Evolutionary conservation across 441 rosid species (phyloP).

Genomic region (Geranium incanum): DNA sequence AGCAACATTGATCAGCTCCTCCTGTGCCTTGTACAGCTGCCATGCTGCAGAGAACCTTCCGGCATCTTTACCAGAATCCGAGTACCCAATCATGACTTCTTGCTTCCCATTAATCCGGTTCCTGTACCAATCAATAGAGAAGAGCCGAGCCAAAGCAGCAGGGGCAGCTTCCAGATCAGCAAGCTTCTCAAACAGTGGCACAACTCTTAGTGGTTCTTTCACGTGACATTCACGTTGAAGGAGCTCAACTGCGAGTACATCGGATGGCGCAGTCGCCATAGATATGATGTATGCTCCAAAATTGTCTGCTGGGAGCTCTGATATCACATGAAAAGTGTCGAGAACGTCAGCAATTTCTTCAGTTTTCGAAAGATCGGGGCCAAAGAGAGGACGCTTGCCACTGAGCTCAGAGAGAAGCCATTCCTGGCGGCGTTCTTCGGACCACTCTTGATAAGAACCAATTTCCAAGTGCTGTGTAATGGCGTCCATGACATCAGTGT

Average conservation of each 20-base stretch:
- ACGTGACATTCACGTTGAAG: constrained; percentile 81
- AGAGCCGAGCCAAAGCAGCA: too few species aligned
- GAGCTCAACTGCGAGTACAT: constrained; percentile 35
- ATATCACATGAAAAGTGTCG: constrained; percentile 71
- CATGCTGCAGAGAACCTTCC: constrained; percentile 92
- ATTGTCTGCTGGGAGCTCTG: constrained; percentile 34
- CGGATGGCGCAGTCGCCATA: constrained; percentile 92
- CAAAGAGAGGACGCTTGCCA: constrained; percentile 75
- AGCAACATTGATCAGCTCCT: constrained; percentile 38
- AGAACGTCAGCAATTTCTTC: constrained; percentile 89
- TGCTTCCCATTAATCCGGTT: constrained; percentile 81
- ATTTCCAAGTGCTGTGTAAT: constrained; percentile 73
- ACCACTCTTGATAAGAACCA: constrained; percentile 85
- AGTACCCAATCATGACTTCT: constrained; percentile 97
- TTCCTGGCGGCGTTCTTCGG: constrained; percentile 73
- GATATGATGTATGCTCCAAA: constrained; percentile 81
- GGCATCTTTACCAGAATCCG: constrained; percentile 90
- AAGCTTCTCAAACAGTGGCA: constrained; percentile 87
- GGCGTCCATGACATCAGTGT: constrained; percentile 36
- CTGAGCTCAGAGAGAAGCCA: constrained; percentile 35
- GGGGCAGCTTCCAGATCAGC: constrained; percentile 34
- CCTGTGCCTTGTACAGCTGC: constrained; percentile 50
- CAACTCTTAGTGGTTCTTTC: constrained; percentile 77
- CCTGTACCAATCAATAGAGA: constrained; percentile 6
- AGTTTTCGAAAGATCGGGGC: constrained; percentile 76